phyloP scores from a whole-genome alignment of 192 early-diverging fungal species.

The Chytriomyces confervae region DNA sequence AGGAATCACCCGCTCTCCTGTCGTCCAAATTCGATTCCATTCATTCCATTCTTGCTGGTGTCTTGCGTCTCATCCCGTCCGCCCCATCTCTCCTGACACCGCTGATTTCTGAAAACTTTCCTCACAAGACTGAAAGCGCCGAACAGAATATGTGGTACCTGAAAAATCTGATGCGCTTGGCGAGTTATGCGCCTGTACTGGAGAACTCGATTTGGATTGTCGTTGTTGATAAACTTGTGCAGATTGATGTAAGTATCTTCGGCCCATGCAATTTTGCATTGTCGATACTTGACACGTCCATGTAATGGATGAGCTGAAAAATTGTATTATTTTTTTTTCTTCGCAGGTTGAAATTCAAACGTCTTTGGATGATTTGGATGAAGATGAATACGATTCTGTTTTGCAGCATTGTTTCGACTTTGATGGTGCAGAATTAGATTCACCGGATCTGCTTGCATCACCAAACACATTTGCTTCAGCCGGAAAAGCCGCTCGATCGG shows the following conservation, averaged over 20 bases:
- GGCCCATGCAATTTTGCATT: not conserved
- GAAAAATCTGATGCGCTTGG: conserved; percentile 73
- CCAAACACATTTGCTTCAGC: conserved; percentile 10
- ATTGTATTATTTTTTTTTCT: not conserved
- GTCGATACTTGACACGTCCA: too few relatives aligned
- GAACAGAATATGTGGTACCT: conserved; percentile 68
- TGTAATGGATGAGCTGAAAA: not conserved
- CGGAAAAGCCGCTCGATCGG: not conserved
- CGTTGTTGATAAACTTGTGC: conserved; percentile 79
- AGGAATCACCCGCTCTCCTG: conserved; percentile 12
- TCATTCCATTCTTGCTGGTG: conserved; percentile 63
- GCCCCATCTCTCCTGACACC: conserved; percentile 67
- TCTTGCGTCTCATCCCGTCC: conserved; percentile 73
- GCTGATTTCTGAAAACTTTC: conserved; percentile 68
- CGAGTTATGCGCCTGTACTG: conserved; percentile 78
- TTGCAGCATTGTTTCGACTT: conserved; percentile 58
- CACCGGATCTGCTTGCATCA: not conserved
- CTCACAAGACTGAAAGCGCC: conserved; percentile 70
- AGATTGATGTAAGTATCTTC: conserved; percentile 76
- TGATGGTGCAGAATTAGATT: conserved; percentile 44
- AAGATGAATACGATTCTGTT: conserved; percentile 54
- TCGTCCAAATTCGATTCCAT: conserved; percentile 57
- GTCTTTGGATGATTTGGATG: conserved; percentile 83
- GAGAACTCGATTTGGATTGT: conserved; percentile 71
- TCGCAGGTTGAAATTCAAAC: conserved; percentile 83